Evolutionary conservation across 164 flowering plant species (phyloP), one percentile per base, ranked within the genome.

Genomic region (Tetracentron sinense): DNA sequence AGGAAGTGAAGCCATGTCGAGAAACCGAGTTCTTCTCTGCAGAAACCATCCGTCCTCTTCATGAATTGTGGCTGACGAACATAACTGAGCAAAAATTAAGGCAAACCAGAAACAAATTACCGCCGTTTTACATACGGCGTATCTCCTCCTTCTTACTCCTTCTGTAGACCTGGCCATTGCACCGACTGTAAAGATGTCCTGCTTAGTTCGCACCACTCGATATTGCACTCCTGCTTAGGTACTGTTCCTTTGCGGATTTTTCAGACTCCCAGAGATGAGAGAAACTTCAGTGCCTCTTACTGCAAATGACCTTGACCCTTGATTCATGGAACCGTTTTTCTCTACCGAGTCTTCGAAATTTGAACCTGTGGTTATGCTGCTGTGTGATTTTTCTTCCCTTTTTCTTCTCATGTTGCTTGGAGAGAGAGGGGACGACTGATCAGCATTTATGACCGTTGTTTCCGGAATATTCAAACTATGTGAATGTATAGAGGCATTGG

Each of bases 361-460:
- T 54, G 76, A 51, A 66, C 80, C 72, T n/a, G n/a, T n/a, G n/a
- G n/a, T n/a, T n/a, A n/a, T n/a, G n/a, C n/a, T n/a, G n/a, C n/a
- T n/a, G n/a, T n/a, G n/a, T n/a, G n/a, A n/a, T 46, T 60, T 54
- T 46, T 25, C 28, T 38, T 25, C 15, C 16, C 50, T 42, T 29
- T 20, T 19, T 29, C 16, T 15, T 61, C 51, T 52, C 38, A n/a
- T 58, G 44, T 44, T 38, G 56, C 6, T 62, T 57, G 70, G 66
- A 61, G 64, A 54, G 42, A 57, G 63, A n/a, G 49, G 70, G 68
- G 77, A 56, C 73, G 49, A 61, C 75, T 70, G 78, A 65, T 54
- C 71, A 72, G 77, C 58, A 79, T 76, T 83, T 75, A 81, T 77
- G 79, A 77, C 82, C 87, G 81, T 65, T 81, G 87, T 83, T 82